Percentiles rank a stretch among this genome's conserved stretches.
These are phyloP conservation scores for Pythium pyrilobum DNA, from an alignment of 352 stramenopile species.

Conservation along the genomic window DNA sequence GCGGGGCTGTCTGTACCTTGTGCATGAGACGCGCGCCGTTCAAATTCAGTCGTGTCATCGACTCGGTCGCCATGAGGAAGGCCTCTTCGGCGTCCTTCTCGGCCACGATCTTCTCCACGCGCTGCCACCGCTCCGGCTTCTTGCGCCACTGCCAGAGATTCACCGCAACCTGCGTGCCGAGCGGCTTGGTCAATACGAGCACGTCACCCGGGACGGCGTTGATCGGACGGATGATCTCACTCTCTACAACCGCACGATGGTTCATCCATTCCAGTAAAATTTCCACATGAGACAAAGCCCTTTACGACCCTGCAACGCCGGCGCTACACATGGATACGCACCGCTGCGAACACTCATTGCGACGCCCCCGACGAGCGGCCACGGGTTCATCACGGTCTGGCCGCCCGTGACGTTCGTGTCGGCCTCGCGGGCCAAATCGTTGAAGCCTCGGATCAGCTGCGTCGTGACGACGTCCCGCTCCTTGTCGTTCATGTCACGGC, in stretches of 20 bases:
- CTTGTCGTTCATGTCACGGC: slow-evolving; percentile 88
- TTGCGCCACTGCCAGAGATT: slow-evolving; percentile 93
- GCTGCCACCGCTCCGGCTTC: slow-evolving; percentile 69
- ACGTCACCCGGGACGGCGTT: slow-evolving; percentile 87
- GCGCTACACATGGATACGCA: slow-evolving; percentile 33
- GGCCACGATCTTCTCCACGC: slow-evolving; percentile 65
- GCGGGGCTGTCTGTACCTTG: slow-evolving; percentile 51
- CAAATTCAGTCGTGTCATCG: slow-evolving; percentile 92
- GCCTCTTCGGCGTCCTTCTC: slow-evolving; percentile 73
- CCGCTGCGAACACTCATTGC: slow-evolving; percentile 85
- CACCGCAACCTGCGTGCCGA: slow-evolving; percentile 93
- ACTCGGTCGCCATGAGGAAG: slow-evolving; percentile 90
- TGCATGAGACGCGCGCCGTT: slow-evolving; percentile 90
- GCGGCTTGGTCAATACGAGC: slow-evolving; percentile 92
- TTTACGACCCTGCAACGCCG: not conserved
- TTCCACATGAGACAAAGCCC: not conserved
- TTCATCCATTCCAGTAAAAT: not conserved
- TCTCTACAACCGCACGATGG: slow-evolving; percentile 40
- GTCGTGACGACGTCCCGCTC: slow-evolving; percentile 91
- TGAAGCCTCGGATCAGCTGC: slow-evolving; percentile 94
- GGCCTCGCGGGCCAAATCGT: slow-evolving; percentile 81
- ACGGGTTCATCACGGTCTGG: slow-evolving; percentile 96
- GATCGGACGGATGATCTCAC: slow-evolving; percentile 86
- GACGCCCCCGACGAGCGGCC: slow-evolving; percentile 93
- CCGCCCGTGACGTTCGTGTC: slow-evolving; percentile 91